phyloP scores from a whole-genome alignment of 139 green algal genomes.

The Volvox africanus region DNA sequence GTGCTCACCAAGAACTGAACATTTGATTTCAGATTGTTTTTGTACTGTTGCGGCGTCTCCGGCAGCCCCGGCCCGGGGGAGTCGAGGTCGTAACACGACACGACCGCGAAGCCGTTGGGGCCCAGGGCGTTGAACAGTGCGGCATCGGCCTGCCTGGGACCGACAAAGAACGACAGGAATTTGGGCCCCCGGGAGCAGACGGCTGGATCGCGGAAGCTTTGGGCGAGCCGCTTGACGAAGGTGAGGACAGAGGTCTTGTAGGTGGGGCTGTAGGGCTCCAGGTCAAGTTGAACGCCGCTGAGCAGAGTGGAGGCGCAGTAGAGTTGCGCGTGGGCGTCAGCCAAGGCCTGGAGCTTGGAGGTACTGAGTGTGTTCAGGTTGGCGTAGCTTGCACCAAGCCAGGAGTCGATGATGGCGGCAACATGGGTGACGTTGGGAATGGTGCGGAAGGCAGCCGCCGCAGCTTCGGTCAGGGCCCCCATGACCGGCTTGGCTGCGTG shows the following conservation, averaged over 20 bases:
- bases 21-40: background rate
- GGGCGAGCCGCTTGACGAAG: background rate
- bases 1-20: background rate
- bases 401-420: background rate
- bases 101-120: conserved; percentile 2
- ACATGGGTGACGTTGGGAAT: conserved; percentile 28
- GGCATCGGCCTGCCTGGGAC: background rate
- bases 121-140: conserved; percentile 1
- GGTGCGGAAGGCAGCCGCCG: background rate
- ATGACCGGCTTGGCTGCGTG: background rate
- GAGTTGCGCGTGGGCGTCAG: background rate
- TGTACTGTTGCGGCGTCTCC: background rate
- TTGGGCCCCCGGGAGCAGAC: background rate
- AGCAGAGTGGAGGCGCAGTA: background rate
- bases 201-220: background rate
- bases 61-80: background rate
- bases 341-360: background rate
- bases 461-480: background rate
- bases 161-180: conserved; percentile 2
- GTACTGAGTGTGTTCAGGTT: background rate
- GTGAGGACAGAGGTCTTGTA: background rate
- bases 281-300: background rate
- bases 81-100: background rate
- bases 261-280: background rate
- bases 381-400: background rate